Evolutionary conservation across 1,284 basidiomycete genomes (phyloP), one percentile per base, ranked within the genome.

Genomic region (Vanrija sp.): DNA sequence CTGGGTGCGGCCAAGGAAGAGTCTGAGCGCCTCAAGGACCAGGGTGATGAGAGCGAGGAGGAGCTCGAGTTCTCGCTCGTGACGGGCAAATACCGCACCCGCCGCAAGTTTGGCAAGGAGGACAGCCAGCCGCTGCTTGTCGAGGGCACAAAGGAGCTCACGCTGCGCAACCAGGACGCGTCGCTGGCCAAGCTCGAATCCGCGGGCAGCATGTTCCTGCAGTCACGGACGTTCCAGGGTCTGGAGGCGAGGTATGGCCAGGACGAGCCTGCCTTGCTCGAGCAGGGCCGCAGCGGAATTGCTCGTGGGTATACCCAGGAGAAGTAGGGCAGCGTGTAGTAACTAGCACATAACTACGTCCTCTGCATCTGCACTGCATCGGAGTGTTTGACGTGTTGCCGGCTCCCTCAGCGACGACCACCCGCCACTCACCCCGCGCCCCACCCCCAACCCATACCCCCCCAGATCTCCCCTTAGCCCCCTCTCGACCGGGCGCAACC

Each of bases 201-300:
- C 62, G 88, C 88, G 18, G 89, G 86, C 47, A 85, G 87, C 49
- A 53, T 62, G 36, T 70, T 68, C 54, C 65, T 73, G 9, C 57
- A 62, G n/a, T 63, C 53, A 22, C 64, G 93, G 24, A 83, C 83
- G 0, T 98, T 88, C 77, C 83, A 82, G 51, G 96, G 95, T 0
- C 78, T 98, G 12, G 94, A 98, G 61, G 78, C 83, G 24, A 81
- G 88, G 10, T 67, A 87, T 15, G 93, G 91, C 0, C 77, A 88
- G 70, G 89, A 95, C 66, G 82, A 81, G 9, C 92, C 94, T 0
- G 84, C 87, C 56, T 67, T 85, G 44, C 76, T 98, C 50, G 90
- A 97, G 75, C 86, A 95, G 73, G 95, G 91, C 1, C 78, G 90
- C 53, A 88, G 82, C 61, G 95, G 95, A 4, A 88, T 96, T 47